Base-by-base conservation (phyloP, 192 early-diverging fungal species). In the Coemansia sp. region DNA sequence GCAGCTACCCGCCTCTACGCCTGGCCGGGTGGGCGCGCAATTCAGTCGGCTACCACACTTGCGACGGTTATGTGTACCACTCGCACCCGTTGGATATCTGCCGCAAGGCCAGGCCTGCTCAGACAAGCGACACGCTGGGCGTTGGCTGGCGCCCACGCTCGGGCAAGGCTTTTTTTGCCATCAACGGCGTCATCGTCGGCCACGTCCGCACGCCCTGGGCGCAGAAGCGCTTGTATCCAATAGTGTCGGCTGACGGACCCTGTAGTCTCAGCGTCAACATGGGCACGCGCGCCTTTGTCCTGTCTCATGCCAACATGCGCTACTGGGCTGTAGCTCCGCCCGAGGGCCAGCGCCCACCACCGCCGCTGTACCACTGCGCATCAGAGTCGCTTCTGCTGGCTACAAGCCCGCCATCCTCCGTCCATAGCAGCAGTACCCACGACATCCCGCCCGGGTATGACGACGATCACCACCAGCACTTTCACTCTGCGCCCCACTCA, bases 1-100 rank as follows among this genome's bases (percentile, higher is more conserved):
- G 87, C 22, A 85, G 86, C 6, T 92, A 89, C 68, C 89, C 90
- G 39, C 78, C 83, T 20, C 87, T 82, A 69, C 80, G 91, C 44
- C 78, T 92, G 69, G 87, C 91, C 68, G 90, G 91, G 13, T 92
- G 91, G 91, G 88, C 88, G 56, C 80, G 80, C 7, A 83, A 91
- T 64, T 91, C 90, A 4, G 82, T 88, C 13, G 89, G 86, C 2
- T 91, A 89, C 75, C 89, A 90, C 77, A 86, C 87, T 6, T 55
- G 87, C 39, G 83, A 74, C 55, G 91, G 91, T n/a, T 68, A 75
- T 17, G 88, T 87, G 41, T 88, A 88, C 63, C 85, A 86, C 61
- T 40, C 85, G 73, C 29, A 89, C 83, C 80, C 87, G 72, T 64
- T 87, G 76, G 85, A 66, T 69, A 80, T 42, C 4, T 70, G 72